Evolutionary conservation across 345 rosid species (phyloP).

Genomic region (Theobroma cacao): DNA sequence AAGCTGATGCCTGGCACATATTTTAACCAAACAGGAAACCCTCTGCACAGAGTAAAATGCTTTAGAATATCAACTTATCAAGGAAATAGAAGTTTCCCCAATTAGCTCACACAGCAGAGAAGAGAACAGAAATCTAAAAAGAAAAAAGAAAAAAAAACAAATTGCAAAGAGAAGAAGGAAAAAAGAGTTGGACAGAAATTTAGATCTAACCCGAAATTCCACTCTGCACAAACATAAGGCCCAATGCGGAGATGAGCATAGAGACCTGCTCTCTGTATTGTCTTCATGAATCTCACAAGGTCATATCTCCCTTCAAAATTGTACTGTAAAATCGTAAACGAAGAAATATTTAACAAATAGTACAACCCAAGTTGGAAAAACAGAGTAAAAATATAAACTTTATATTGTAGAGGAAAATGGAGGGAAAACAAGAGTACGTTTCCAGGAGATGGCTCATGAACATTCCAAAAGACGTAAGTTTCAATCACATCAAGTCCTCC

Average conservation of each 20-base stretch:
- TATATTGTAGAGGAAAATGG: background rate
- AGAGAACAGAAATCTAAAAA: background rate
- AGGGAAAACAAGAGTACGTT: slow-evolving; percentile 46
- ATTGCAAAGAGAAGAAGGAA: background rate
- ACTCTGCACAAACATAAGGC: slow-evolving; percentile 98
- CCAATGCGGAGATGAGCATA: slow-evolving; percentile 98
- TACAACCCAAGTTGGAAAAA: background rate
- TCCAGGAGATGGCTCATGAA: slow-evolving; percentile 96
- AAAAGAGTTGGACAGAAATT: slow-evolving; percentile 5
- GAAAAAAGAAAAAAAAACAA: background rate
- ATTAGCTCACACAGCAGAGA: background rate
- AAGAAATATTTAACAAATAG: background rate
- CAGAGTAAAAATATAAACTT: background rate
- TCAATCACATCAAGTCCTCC: slow-evolving; percentile 96
- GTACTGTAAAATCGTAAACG: slow-evolving; percentile 41
- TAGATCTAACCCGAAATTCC: slow-evolving; percentile 89
- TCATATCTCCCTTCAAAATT: slow-evolving; percentile 95
- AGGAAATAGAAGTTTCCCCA: background rate
- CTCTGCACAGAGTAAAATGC: slow-evolving; percentile 47
- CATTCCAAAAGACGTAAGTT: slow-evolving; percentile 99
- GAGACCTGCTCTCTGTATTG: slow-evolving; percentile 78
- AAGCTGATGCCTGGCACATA: slow-evolving; percentile 99
- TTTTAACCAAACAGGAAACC: slow-evolving; percentile 99
- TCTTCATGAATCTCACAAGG: slow-evolving; percentile 87
- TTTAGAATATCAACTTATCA: slow-evolving; percentile 8